A percentile compares a stretch with the other conserved stretches of the same genome.
phyloP scores from a whole-genome alignment of 2,329 filamentous ascomycete genomes.

The Aureobasidium namibiae region DNA sequence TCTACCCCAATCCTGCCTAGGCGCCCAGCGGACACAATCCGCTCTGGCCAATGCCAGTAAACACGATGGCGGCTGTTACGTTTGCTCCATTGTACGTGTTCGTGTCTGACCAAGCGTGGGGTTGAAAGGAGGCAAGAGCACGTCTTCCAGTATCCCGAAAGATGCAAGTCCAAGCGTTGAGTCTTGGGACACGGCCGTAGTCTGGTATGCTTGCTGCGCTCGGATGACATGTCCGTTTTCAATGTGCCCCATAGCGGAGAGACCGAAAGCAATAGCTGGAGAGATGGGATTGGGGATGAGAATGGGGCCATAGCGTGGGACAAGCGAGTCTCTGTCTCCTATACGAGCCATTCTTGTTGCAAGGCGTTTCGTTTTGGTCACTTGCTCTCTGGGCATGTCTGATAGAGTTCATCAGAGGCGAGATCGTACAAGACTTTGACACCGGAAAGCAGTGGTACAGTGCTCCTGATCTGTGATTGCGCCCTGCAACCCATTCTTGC shows the following conservation, averaged over 20 bases:
- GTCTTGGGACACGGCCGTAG: neutral
- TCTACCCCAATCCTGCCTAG: neutral
- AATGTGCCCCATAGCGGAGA: neutral
- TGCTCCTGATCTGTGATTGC: too few relatives aligned
- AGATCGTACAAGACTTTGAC: neutral
- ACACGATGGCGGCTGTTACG: neutral
- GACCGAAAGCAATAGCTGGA: neutral
- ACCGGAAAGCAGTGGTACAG: neutral
- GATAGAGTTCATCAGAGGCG: neutral
- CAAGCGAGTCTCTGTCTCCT: neutral
- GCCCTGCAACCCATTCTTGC: neutral
- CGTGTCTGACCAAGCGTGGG: constrained; percentile 2
- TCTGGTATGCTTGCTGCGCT: neutral
- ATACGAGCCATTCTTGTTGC: neutral
- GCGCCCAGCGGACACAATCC: neutral
- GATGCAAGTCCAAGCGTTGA: constrained; percentile 5
- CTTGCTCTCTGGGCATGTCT: neutral
- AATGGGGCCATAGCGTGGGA: neutral
- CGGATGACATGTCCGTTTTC: neutral
- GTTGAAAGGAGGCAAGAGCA: neutral
- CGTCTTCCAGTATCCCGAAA: neutral
- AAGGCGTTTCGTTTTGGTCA: neutral
- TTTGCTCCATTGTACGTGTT: neutral
- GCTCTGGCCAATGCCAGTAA: constrained; percentile 1
- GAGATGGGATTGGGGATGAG: too few relatives aligned